Evolutionary conservation across 2,329 filamentous ascomycete genomes (phyloP).

Genomic region (Erysiphe pulchra): DNA sequence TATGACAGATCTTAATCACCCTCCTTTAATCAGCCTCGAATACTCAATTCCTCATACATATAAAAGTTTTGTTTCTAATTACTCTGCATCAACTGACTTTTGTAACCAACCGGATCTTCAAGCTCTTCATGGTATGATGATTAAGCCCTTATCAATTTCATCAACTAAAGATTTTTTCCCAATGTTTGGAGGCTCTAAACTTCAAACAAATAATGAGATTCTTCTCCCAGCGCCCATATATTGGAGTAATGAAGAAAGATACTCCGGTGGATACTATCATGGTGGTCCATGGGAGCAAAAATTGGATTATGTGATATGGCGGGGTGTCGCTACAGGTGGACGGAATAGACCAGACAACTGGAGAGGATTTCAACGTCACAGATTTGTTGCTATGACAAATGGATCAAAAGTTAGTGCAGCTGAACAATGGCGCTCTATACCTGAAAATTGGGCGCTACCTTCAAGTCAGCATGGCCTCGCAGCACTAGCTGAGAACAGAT

Average conservation of each 20-base stretch:
- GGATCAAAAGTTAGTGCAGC: conserved; percentile 15
- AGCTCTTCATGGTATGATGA: conserved; percentile 26
- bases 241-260: conserved; percentile 30
- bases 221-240: conserved; percentile 40
- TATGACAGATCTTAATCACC: conserved; percentile 19
- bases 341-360: conserved; percentile 21
- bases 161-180: conserved; percentile 29
- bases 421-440: conserved; percentile 11
- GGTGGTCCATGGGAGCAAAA: conserved; percentile 32
- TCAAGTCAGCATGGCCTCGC: conserved; percentile 20
- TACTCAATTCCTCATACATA: conserved; percentile 17
- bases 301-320: conserved; percentile 30
- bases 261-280: conserved; percentile 28
- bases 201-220: conserved; percentile 36
- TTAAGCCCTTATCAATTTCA: conserved; percentile 23
- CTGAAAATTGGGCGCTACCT: conserved; percentile 29
- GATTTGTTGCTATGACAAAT: conserved; percentile 29
- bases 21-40: conserved; percentile 23
- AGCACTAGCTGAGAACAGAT: conserved; percentile 18
- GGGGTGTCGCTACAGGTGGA: conserved; percentile 38
- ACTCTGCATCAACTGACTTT: conserved; percentile 21
- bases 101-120: conserved; percentile 27
- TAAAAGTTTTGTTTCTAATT: conserved; percentile 17
- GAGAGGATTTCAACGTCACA: conserved; percentile 28
- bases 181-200: conserved; percentile 34